These are phyloP conservation scores for Austroboletus novae-zelandiae DNA, from an alignment of 1,284 basidiomycete genomes.

Conservation along the genomic window DNA sequence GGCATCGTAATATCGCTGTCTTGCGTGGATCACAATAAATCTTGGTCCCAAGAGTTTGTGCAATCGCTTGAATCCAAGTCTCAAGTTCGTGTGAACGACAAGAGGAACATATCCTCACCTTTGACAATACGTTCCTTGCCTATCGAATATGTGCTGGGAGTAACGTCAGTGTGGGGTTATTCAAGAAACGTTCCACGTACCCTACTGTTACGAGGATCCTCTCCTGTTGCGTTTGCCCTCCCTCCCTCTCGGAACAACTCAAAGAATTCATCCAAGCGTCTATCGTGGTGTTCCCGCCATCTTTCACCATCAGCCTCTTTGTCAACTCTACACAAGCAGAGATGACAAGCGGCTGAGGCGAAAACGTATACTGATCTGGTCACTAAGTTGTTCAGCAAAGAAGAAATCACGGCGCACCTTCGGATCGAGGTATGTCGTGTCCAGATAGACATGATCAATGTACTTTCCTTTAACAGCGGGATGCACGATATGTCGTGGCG, in stretches of 20 bases:
- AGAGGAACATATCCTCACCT: conserved; percentile 46
- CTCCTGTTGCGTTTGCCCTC: conserved; percentile 28
- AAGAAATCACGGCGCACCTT: conserved; percentile 45
- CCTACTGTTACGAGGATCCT: conserved; percentile 81
- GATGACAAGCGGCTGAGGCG: conserved; percentile 90
- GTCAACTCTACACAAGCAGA: conserved; percentile 88
- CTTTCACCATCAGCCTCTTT: conserved; percentile 50
- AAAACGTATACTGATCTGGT: conserved; percentile 78
- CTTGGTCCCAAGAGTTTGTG: conserved; percentile 77
- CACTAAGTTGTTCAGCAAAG: not conserved
- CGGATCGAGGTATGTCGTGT: conserved; percentile 95
- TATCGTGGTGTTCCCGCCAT: conserved; percentile 38
- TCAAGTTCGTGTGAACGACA: not conserved
- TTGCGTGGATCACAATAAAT: conserved; percentile 90
- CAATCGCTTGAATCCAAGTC: conserved; percentile 60
- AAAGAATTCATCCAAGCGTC: conserved; percentile 36
- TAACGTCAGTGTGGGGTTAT: conserved; percentile 1
- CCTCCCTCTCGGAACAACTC: conserved; percentile 32
- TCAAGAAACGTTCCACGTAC: conserved; percentile 37
- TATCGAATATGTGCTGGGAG: conserved; percentile 84
- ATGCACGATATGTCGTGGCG: conserved; percentile 81
- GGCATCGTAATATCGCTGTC: conserved; percentile 74
- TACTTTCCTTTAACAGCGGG: conserved; percentile 75
- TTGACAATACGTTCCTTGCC: conserved; percentile 98
- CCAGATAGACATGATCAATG: conserved; percentile 89